phyloP scores from a whole-genome alignment of 306 rosid genomes.

The Dryas drummondii region DNA sequence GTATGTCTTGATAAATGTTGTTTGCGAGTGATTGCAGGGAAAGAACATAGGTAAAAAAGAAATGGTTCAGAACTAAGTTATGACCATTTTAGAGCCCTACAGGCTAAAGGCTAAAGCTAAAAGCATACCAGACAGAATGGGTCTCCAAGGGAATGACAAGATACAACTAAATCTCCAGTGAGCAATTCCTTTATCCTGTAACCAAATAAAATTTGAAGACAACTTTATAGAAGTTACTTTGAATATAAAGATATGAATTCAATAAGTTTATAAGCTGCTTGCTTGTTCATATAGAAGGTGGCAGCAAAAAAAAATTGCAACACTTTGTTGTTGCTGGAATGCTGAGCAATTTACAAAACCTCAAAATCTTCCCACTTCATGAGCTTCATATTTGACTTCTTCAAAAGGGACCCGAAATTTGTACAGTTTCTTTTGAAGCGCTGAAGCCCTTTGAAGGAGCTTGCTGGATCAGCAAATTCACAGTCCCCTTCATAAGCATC shows the following conservation, averaged over 20 bases:
- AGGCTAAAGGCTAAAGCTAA: not conserved
- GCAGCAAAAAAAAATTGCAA: too few species aligned
- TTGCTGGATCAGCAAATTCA: slow-evolving; percentile 96
- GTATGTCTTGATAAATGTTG: not conserved
- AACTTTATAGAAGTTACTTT: not conserved
- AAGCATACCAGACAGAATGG: slow-evolving; percentile 84
- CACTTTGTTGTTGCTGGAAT: too few species aligned
- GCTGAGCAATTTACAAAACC: slow-evolving; percentile 28
- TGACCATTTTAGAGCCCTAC: not conserved
- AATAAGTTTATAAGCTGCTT: too few species aligned
- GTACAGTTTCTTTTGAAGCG: slow-evolving; percentile 96
- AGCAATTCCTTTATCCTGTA: slow-evolving; percentile 80
- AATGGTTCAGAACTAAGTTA: too few species aligned
- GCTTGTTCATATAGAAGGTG: too few species aligned
- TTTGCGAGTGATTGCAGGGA: not conserved
- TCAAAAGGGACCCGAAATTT: slow-evolving; percentile 83
- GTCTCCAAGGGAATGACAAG: slow-evolving; percentile 91
- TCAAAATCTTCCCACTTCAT: slow-evolving; percentile 90
- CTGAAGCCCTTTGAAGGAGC: slow-evolving; percentile 84
- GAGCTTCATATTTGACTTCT: slow-evolving; percentile 81
- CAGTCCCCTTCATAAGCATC: slow-evolving; percentile 88
- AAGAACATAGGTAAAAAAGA: too few species aligned
- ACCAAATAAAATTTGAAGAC: slow-evolving; percentile 15
- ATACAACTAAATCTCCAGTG: slow-evolving; percentile 85
- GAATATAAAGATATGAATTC: not conserved